Evolutionary conservation across 768 basidiomycete genomes (phyloP).

Genomic region (Russula sp.): DNA sequence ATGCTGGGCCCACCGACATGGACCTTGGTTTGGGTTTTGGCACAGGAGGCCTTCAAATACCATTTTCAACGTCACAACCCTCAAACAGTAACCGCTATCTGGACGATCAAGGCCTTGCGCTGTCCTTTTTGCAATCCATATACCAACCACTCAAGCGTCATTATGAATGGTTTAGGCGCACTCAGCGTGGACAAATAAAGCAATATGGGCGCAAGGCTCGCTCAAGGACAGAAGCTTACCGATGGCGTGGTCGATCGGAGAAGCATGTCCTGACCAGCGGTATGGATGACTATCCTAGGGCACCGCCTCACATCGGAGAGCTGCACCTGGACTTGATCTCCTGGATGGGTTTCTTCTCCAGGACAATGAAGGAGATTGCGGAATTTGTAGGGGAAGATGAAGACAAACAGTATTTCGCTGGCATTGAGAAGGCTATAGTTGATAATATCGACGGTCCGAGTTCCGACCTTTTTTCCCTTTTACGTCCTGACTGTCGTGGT

Average conservation of each 20-base stretch:
- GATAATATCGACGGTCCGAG: constrained; percentile 75
- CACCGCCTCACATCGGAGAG: constrained; percentile 83
- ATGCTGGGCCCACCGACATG: constrained; percentile 42
- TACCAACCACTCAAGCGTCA: constrained; percentile 82
- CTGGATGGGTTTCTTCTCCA: constrained; percentile 95
- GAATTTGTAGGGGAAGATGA: constrained; percentile 82
- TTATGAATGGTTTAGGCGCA: constrained; percentile 94
- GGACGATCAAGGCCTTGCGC: constrained; percentile 52
- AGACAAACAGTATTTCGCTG: constrained; percentile 66
- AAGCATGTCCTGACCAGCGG: constrained; percentile 88
- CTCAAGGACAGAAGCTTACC: constrained; percentile 86
- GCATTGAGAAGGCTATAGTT: constrained; percentile 74
- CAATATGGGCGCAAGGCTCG: constrained; percentile 78
- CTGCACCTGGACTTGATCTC: constrained; percentile 88
- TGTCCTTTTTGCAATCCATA: constrained; percentile 66
- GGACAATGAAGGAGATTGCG: constrained; percentile 89
- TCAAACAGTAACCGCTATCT: constrained; percentile 35
- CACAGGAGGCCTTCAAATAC: constrained; percentile 46
- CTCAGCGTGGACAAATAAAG: constrained; percentile 89
- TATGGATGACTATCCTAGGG: constrained; percentile 95
- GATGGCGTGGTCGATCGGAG: constrained; percentile 88
- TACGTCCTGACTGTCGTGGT: constrained; percentile 1
- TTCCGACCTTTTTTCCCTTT: background rate
- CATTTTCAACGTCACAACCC: constrained; percentile 30
- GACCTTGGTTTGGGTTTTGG: constrained; percentile 62